These are phyloP conservation scores for Vitis riparia DNA, from an alignment of 164 flowering plant genomes.

Conservation along the genomic window DNA sequence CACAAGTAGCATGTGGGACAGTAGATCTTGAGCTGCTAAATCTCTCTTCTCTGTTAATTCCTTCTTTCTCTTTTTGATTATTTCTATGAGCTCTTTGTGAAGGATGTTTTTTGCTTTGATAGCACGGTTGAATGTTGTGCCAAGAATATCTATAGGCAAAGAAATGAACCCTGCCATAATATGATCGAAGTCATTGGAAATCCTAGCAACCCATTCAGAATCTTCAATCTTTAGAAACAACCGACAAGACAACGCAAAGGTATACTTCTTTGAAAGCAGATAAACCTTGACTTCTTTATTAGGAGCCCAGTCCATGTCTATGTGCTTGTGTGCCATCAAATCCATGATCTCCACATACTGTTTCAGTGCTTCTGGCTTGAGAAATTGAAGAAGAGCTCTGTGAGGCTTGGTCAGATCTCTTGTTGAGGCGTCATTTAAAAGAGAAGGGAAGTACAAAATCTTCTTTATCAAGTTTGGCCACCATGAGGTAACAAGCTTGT, in stretches of 20 bases:
- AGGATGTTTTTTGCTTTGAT: too few species aligned
- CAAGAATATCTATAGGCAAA: not conserved
- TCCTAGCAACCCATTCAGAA: not conserved
- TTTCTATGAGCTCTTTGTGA: too few species aligned
- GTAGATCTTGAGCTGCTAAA: not conserved
- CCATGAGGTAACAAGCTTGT: not conserved
- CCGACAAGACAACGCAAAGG: conserved; percentile 29
- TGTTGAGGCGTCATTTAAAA: not conserved
- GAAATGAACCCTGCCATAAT: not conserved
- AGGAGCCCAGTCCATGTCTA: too few species aligned
- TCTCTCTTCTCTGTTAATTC: not conserved
- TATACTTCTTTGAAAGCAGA: conserved; percentile 12
- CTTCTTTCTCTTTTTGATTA: too few species aligned
- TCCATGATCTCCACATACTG: conserved; percentile 10
- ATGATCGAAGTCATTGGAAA: not conserved
- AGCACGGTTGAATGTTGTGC: too few species aligned
- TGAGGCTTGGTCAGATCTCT: not conserved
- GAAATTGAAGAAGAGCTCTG: not conserved
- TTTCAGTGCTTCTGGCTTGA: conserved; percentile 11
- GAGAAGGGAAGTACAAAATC: not conserved
- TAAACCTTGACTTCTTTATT: not conserved
- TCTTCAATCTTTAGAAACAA: conserved; percentile 18
- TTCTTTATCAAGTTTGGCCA: conserved; percentile 2
- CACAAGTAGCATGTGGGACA: not conserved
- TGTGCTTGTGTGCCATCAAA: conserved; percentile 2